These are phyloP conservation scores for Kluyveromyces marxianus DNA, from an alignment of 1,139 yeast genomes.

Conservation along the genomic window DNA sequence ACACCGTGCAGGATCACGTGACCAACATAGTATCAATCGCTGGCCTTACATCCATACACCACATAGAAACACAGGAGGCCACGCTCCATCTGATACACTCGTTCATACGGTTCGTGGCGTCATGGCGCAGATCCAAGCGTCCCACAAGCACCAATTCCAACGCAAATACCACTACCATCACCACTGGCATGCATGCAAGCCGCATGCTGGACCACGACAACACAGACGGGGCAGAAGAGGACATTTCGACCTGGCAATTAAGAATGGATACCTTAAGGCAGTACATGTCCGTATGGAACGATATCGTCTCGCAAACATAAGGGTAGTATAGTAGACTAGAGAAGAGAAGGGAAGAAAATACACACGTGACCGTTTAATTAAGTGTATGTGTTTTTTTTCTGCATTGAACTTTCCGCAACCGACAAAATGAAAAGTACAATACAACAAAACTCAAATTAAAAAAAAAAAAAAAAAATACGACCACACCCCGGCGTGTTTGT, in stretches of 20 bases:
- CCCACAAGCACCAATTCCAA: neutral
- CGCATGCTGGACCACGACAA: no score
- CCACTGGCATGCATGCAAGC: neutral
- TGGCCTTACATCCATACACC: conserved; percentile 11
- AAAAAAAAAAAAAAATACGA: no score
- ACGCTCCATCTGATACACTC: conserved; percentile 1
- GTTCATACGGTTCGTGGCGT: conserved; percentile 1
- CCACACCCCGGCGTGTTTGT: no score
- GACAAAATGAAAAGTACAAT: no score
- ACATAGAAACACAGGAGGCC: neutral
- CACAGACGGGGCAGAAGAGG: no score
- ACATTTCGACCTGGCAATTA: neutral
- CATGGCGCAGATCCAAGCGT: neutral
- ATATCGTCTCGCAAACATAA: neutral
- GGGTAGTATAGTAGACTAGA: no score
- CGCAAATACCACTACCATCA: neutral
- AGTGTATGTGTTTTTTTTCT: no score
- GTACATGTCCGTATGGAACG: neutral
- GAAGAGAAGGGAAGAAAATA: no score
- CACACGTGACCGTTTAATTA: no score
- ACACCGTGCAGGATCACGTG: conserved; percentile 19
- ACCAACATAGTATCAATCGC: conserved; percentile 27
- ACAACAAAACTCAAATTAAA: no score
- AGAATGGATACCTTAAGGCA: neutral
- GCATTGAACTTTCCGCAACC: no score